A percentile compares a stretch with the other conserved stretches of the same genome.
These are phyloP conservation scores for Neofusicoccum cordaticola DNA, from an alignment of 2,329 filamentous ascomycete species.

Conservation along the genomic window DNA sequence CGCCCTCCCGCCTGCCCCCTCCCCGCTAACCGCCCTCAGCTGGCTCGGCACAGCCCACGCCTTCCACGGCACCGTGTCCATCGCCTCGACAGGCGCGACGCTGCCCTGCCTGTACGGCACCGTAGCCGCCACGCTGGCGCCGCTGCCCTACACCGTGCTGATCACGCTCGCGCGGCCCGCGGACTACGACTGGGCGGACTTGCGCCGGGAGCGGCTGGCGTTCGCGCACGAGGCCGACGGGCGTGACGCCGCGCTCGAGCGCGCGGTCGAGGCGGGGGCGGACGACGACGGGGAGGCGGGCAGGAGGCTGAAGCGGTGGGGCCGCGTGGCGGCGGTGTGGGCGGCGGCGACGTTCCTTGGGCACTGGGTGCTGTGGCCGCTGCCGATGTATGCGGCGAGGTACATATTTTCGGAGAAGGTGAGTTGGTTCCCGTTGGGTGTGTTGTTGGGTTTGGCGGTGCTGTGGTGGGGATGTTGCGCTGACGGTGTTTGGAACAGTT, in stretches of 20 bases:
- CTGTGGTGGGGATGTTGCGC: neutral
- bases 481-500: constrained; percentile 32
- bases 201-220: constrained; percentile 25
- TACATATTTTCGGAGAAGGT: constrained; percentile 49
- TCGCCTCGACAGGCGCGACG: constrained; percentile 48
- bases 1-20: too few relatives aligned
- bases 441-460: neutral
- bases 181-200: constrained; percentile 42
- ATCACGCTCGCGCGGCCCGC: constrained; percentile 48
- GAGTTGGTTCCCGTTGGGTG: constrained; percentile 13
- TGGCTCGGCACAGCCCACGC: constrained; percentile 50
- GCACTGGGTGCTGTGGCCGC: constrained; percentile 55
- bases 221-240: constrained; percentile 28
- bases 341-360: constrained; percentile 51
- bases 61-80: constrained; percentile 48
- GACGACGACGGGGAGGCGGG: constrained; percentile 21
- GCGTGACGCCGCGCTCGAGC: constrained; percentile 20
- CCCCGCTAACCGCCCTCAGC: too few relatives aligned
- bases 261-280: constrained; percentile 25
- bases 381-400: constrained; percentile 54
- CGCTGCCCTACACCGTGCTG: constrained; percentile 44
- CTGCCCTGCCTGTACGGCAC: constrained; percentile 55
- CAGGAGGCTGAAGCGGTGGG: constrained; percentile 47
- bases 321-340: constrained; percentile 37
- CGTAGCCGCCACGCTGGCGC: constrained; percentile 47